phyloP scores from a whole-genome alignment of 148 eudicot species.

The Salicornia ramosissima region DNA sequence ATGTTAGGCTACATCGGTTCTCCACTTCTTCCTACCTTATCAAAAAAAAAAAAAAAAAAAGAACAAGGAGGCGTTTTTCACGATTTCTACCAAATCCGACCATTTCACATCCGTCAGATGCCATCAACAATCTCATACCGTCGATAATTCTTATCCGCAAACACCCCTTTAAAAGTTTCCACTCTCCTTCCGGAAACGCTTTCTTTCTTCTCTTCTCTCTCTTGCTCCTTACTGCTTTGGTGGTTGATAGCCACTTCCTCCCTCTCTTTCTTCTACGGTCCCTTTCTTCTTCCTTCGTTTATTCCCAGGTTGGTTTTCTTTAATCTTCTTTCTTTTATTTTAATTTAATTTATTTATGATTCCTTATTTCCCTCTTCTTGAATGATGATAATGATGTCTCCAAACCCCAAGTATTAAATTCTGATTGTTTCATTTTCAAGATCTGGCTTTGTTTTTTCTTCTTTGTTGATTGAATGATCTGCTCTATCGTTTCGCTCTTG shows the following conservation, averaged over 20 bases:
- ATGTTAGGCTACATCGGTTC: no score
- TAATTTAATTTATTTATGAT: background rate
- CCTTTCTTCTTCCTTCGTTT: constrained; percentile 14
- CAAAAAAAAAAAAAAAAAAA: no score
- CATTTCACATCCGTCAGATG: background rate
- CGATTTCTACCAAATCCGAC: constrained; percentile 3
- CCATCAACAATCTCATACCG: background rate
- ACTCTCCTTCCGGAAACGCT: background rate
- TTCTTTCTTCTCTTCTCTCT: background rate
- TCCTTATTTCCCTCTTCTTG: no score
- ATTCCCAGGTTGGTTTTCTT: constrained; percentile 23
- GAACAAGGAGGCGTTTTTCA: background rate
- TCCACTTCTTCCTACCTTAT: no score
- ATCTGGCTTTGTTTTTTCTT: constrained; percentile 5
- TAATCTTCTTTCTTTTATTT: background rate
- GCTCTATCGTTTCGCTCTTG: background rate
- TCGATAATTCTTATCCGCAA: background rate
- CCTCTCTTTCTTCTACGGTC: background rate
- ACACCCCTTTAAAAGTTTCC: no score
- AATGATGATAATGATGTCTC: background rate
- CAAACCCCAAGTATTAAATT: background rate
- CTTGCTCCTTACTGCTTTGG: no score
- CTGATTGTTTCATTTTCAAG: constrained; percentile 7
- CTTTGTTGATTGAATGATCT: background rate
- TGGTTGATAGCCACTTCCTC: no score